phyloP scores from a whole-genome alignment of 306 rosid species.

The Hippophae rhamnoides region DNA sequence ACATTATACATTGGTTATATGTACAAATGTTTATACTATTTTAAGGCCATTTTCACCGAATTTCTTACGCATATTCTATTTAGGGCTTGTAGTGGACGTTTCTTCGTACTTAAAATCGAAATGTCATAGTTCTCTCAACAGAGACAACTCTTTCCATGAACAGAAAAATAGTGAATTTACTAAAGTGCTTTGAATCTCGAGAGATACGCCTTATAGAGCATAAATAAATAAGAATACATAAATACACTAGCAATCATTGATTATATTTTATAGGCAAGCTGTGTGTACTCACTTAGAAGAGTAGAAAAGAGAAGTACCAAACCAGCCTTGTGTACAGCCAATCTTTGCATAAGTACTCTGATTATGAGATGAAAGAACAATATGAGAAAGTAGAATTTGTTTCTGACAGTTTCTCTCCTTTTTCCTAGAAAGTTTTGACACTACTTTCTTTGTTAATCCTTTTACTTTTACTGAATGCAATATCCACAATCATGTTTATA shows the following conservation, averaged over 20 bases:
- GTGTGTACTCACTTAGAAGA: constrained; percentile 44
- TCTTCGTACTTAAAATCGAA: too few species aligned
- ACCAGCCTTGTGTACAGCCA: constrained; percentile 90
- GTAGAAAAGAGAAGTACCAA: constrained; percentile 48
- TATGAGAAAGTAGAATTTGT: constrained; percentile 5
- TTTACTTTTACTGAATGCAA: neutral
- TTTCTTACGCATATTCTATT: too few species aligned
- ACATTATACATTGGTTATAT: too few species aligned
- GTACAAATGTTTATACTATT: too few species aligned
- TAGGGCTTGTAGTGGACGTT: too few species aligned
- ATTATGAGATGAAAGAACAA: constrained; percentile 14
- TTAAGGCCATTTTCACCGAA: too few species aligned
- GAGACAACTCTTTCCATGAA: too few species aligned
- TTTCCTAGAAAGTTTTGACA: neutral
- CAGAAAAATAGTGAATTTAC: too few species aligned
- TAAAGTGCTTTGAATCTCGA: too few species aligned
- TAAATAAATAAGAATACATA: neutral
- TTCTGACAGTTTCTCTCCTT: neutral
- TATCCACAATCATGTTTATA: neutral
- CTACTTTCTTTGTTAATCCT: neutral
- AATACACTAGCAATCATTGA: neutral
- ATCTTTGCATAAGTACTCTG: constrained; percentile 85
- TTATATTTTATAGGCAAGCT: constrained; percentile 2
- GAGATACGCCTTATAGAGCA: too few species aligned
- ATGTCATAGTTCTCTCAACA: too few species aligned